Percentiles rank a stretch among this genome's conserved stretches.
Evolutionary conservation across 192 early-diverging fungal genomes (phyloP).

Genomic region (Lunasporangiospora selenospora): DNA sequence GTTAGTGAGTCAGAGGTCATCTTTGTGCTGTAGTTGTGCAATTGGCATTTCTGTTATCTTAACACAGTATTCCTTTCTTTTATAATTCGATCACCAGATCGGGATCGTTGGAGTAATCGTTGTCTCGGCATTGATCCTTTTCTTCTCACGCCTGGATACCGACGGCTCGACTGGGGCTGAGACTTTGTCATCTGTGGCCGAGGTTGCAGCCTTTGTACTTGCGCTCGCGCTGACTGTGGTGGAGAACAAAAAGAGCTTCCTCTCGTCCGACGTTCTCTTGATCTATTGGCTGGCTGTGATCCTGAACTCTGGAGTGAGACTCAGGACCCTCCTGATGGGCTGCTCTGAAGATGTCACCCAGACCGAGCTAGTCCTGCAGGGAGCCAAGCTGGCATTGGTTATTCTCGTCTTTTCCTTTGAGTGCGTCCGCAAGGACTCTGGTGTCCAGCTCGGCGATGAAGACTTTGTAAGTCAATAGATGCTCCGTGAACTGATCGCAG

Average conservation of each 20-base stretch:
- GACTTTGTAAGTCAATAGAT: slow-evolving; percentile 28
- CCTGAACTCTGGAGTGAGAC: slow-evolving; percentile 20
- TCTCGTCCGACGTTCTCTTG: slow-evolving; percentile 57
- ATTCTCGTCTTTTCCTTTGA: slow-evolving; percentile 27
- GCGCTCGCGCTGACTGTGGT: slow-evolving; percentile 52
- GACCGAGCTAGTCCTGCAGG: slow-evolving; percentile 23
- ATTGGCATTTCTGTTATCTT: no score
- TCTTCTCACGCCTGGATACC: neutral
- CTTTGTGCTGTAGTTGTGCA: neutral
- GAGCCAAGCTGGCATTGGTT: slow-evolving; percentile 10
- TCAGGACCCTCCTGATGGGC: slow-evolving; percentile 54
- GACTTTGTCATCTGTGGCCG: slow-evolving; percentile 12
- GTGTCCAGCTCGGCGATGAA: slow-evolving; percentile 35
- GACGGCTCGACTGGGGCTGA: slow-evolving; percentile 11
- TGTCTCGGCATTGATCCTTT: neutral
- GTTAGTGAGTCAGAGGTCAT: neutral
- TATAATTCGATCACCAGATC: slow-evolving; percentile 13
- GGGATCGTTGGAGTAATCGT: slow-evolving; percentile 12
- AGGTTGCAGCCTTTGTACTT: slow-evolving; percentile 10
- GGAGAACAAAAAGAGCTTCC: slow-evolving; percentile 54
- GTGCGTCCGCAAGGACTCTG: slow-evolving; percentile 32
- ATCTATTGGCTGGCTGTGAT: slow-evolving; percentile 59
- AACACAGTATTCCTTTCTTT: no score
- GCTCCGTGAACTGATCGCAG: no score
- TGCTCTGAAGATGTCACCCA: slow-evolving; percentile 14